phyloP scores from a whole-genome alignment of 1,284 basidiomycete species.

The Ganoderma sinense region DNA sequence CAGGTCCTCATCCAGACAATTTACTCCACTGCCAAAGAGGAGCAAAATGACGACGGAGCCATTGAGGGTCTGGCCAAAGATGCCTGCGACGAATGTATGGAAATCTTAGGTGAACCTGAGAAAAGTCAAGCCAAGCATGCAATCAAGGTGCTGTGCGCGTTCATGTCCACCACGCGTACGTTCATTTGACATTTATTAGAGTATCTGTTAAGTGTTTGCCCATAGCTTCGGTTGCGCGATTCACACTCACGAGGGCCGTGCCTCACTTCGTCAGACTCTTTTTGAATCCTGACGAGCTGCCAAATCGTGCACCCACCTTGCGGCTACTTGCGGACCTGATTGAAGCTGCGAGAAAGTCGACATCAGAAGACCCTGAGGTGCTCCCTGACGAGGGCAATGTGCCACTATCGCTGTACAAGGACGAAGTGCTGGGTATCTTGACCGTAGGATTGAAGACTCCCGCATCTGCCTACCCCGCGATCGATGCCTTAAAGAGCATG shows the following conservation, averaged over 20 bases:
- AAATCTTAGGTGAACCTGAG: conserved; percentile 86
- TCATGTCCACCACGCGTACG: conserved; percentile 81
- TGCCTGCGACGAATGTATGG: conserved; percentile 82
- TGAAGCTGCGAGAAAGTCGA: conserved; percentile 56
- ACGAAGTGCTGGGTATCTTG: conserved; percentile 75
- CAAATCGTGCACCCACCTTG: conserved; percentile 79
- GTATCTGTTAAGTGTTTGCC: neutral
- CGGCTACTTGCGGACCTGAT: conserved; percentile 67
- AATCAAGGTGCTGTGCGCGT: conserved; percentile 80
- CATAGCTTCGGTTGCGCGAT: conserved; percentile 75
- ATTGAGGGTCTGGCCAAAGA: conserved; percentile 72
- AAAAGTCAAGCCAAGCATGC: conserved; percentile 90
- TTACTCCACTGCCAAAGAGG: conserved; percentile 52
- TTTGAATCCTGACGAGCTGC: conserved; percentile 78
- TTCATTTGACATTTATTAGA: conserved; percentile 25
- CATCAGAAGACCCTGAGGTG: conserved; percentile 31
- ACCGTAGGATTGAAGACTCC: conserved; percentile 67
- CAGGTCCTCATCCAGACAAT: conserved; percentile 79
- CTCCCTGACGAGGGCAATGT: conserved; percentile 41
- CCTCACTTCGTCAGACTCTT: conserved; percentile 82
- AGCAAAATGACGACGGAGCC: conserved; percentile 42
- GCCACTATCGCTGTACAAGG: conserved; percentile 74
- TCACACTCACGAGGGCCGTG: conserved; percentile 70
- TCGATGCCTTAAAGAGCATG: conserved; percentile 69
- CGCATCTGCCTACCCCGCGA: conserved; percentile 62